Base-by-base conservation (phyloP, 345 rosid genomes). In the Pistacia integerrima region DNA sequence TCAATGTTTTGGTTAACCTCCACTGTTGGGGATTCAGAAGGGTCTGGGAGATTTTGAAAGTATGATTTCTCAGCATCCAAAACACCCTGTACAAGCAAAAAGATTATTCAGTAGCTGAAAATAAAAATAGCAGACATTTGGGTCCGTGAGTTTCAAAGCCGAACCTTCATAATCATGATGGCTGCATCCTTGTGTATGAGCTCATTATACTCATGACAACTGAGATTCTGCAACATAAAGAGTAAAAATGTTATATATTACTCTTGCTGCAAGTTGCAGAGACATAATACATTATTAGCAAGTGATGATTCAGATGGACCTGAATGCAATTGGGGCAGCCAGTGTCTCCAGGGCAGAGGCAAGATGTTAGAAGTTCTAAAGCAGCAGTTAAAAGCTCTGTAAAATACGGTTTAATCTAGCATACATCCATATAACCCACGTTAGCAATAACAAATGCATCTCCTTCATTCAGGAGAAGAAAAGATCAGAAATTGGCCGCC, bases 291-390 rank as follows among this genome's bases (percentile, higher is more conserved):
- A 20, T 51, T n/a, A 33, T 44, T 36, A 72, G 67, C 9, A 63
- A 67, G n/a, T 16, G 33, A 67, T 16, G 11, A 60, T 20, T 49
- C 61, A 63, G 16, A 33, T 83, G 35, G 61, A 91, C 97, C 87
- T 95, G 98, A 81, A 90, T 84, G 61, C 98, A 95, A 76, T 85
- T 88, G 12, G 97, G 99, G 77, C 99, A 95, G 71, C 98, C 97
- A 30, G 78, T 79, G 70, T 86, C 88, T 61, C 76, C 89, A 16
- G 75, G 64, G 85, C 99, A 95, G 79, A 58, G 72, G 79, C 96
- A 90, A 74, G 85, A 84, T 13, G 86, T 84, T 71, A 93, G 85
- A 59, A 95, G 90, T 67, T 93, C 94, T 81, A 92, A 78, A 79
- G 97, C 92, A 28, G 92, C 85, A 70, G 69, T 65, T 67, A 95